A percentile compares a stretch with the other conserved stretches of the same genome.
Conservation (phyloP, 208 protist genomes). For the Acanthamoeba culbertsoni region DNA sequence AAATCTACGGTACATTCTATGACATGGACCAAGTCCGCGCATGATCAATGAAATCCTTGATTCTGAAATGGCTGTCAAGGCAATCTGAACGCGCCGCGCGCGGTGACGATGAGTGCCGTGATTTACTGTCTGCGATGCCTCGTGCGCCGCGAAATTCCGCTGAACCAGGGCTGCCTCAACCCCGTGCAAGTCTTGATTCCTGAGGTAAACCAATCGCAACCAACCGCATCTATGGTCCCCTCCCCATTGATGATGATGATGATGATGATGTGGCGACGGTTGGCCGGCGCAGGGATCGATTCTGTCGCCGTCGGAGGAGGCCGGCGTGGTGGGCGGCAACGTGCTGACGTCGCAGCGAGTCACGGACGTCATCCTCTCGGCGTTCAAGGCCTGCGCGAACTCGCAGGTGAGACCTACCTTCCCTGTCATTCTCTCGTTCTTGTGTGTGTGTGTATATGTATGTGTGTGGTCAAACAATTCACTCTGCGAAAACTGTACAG, state of each 20-base stretch:
- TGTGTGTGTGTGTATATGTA: conserved; percentile 31
- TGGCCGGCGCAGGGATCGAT: conserved; percentile 80
- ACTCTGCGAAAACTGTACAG: conserved; percentile 51
- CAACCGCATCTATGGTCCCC: no score
- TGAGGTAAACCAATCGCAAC: not conserved
- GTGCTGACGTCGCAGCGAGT: conserved; percentile 94
- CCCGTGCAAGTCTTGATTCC: conserved; percentile 86
- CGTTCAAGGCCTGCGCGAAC: conserved; percentile 88
- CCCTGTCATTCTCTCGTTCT: conserved; percentile 33
- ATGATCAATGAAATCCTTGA: not conserved
- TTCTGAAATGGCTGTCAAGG: conserved; percentile 63
- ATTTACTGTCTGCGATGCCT: conserved; percentile 95
- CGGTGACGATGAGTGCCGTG: conserved; percentile 90
- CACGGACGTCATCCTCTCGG: conserved; percentile 92
- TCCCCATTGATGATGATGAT: no score
- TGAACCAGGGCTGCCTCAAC: conserved; percentile 93
- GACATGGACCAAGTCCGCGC: not conserved
- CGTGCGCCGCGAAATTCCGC: conserved; percentile 91
- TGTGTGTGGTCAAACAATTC: not conserved
- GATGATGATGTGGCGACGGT: no score
- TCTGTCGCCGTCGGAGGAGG: conserved; percentile 84
- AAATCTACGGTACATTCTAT: conserved; percentile 81
- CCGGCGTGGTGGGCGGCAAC: conserved; percentile 95
- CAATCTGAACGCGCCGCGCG: conserved; percentile 90
- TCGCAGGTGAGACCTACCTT: conserved; percentile 83